These are phyloP conservation scores for Cubamyces sp. DNA, from an alignment of 768 basidiomycete species.

Conservation along the genomic window DNA sequence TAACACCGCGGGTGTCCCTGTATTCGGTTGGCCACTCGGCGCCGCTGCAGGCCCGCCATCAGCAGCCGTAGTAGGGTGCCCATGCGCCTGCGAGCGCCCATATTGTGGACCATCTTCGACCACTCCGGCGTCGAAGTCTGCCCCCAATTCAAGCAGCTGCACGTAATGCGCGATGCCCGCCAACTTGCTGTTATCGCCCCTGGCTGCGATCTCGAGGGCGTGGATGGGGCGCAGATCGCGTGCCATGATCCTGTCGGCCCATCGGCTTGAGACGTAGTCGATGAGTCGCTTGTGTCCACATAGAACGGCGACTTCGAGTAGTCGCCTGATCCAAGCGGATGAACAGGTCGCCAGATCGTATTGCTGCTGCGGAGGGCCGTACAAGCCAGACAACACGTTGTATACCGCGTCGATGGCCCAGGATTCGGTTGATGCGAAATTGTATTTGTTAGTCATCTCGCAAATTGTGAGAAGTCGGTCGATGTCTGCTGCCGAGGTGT, in stretches of 20 bases:
- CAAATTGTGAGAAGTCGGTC: constrained; percentile 44
- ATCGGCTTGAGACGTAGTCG: constrained; percentile 35
- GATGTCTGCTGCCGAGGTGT: constrained; percentile 37
- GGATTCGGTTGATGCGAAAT: constrained; percentile 37
- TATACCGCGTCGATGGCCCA: constrained; percentile 45
- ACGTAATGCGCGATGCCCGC: constrained; percentile 42
- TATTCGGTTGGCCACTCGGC: not conserved
- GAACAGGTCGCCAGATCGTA: constrained; percentile 33
- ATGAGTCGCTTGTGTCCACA: constrained; percentile 35
- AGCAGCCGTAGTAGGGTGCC: not conserved
- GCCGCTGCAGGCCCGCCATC: not conserved
- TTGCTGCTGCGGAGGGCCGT: constrained; percentile 27
- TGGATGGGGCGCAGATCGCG: constrained; percentile 35
- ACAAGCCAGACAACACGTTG: constrained; percentile 33
- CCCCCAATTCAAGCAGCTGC: constrained; percentile 35
- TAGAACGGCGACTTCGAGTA: constrained; percentile 40
- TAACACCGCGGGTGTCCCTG: constrained; percentile 29
- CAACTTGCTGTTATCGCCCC: constrained; percentile 33
- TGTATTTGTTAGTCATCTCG: constrained; percentile 45
- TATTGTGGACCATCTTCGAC: constrained; percentile 19
- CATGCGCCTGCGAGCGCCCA: not conserved
- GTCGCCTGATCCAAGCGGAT: constrained; percentile 38
- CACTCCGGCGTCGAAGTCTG: constrained; percentile 26
- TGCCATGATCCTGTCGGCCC: constrained; percentile 40
- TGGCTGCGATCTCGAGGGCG: constrained; percentile 39